Conservation (phyloP, 345 rosid species). For the Microcos paniculata region DNA sequence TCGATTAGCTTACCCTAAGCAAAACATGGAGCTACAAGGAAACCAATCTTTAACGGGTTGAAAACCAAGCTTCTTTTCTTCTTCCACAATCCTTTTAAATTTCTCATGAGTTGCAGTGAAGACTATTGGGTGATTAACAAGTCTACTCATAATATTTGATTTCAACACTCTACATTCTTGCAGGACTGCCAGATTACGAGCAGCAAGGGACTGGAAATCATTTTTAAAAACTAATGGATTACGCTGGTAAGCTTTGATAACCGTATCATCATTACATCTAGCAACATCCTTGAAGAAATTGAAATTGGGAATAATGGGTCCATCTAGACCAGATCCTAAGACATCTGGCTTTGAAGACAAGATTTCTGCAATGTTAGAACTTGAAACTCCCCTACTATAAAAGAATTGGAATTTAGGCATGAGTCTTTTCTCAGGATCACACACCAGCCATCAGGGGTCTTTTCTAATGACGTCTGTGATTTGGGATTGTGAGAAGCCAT, state of each 20-base stretch:
- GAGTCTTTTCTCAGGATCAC: neutral
- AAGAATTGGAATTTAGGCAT: constrained; percentile 23
- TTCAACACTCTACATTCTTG: neutral
- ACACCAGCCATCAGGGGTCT: neutral
- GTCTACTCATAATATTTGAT: too few species aligned
- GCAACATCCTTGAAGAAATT: neutral
- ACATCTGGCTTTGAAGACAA: neutral
- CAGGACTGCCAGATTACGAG: neutral
- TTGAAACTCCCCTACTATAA: constrained; percentile 12
- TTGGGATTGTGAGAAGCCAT: constrained; percentile 11
- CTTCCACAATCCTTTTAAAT: neutral
- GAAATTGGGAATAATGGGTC: constrained; percentile 10
- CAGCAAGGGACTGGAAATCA: neutral
- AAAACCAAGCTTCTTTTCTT: constrained; percentile 12
- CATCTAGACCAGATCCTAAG: constrained; percentile 1
- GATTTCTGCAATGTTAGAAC: neutral
- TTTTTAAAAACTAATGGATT: too few species aligned
- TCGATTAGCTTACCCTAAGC: neutral
- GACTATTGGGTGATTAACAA: neutral
- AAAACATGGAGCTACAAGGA: neutral
- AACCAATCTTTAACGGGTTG: neutral
- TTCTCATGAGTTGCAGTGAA: neutral
- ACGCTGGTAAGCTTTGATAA: neutral
- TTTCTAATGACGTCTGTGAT: neutral
- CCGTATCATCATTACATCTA: neutral